Base-by-base conservation (phyloP, 768 basidiomycete genomes). In the Lyophyllum semitale region DNA sequence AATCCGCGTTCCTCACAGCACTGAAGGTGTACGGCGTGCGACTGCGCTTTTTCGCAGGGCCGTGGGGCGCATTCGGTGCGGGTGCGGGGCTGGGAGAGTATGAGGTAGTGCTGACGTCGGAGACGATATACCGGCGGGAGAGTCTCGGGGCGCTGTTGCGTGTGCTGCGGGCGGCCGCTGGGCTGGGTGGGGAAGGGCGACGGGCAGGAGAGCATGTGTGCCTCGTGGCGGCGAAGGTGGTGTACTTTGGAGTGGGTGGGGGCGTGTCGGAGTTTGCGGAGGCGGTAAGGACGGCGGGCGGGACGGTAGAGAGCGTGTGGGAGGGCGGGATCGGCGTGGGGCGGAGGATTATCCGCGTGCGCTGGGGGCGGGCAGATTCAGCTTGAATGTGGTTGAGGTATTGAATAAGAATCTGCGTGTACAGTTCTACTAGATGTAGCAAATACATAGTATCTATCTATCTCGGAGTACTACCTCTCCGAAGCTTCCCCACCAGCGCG, bases 181-280 rank as follows among this genome's bases (percentile, higher is more conserved):
- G 80, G 12, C 76, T 75, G 52, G 38, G 57, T 25, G 53, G 54
- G 26, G 53, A 61, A 49, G 46, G 52, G 27, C 46, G 11, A 59
- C 23, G 25, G 43, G 8, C 35, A 6, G 13, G 43, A 15, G 33
- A 56, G 15, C 71, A 68, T 59, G 42, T 77, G 6, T 92, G 88
- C 61, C 81, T 97, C 8, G 88, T 97, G 2, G 95, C 94, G 2
- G 92, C 91, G 1, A 98, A 98, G 69, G 81, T 93, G 13, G 71
- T 98, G 18, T 98, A 98, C 68, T 98, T 98, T 68, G 96, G 96
- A 7, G 93, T 98, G 4, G 95, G 95, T 1, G 95, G 96, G 0
- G 92, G 95, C 7, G 73, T 95, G 25, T 70, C 80, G 12, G 90
- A 87, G 56, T 96, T 96, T 61, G 68, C 84, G n/a, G 66, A 71